Evolutionary conservation across 176 grass and related monocot genomes (phyloP).

Genomic region (Phragmites australis): DNA sequence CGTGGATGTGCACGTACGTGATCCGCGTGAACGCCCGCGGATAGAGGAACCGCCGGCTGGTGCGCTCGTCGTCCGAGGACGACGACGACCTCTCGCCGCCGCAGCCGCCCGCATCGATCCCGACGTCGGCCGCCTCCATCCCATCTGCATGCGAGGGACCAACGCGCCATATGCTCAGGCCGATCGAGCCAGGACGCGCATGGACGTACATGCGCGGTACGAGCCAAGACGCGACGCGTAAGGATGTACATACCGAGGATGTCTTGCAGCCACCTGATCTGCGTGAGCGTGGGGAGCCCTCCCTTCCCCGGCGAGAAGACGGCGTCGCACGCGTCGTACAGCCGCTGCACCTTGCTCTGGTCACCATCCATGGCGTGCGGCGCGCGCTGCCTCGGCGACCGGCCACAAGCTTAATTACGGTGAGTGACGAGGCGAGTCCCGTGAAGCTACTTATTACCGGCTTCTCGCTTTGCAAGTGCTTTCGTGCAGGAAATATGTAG

Average conservation of each 20-base stretch:
- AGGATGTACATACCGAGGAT: constrained; percentile 36
- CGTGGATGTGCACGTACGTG: constrained; percentile 59
- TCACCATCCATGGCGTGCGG: constrained; percentile 13
- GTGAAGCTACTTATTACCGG: background rate
- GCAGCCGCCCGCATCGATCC: background rate
- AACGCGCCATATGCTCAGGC: background rate
- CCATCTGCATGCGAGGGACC: constrained; percentile 30
- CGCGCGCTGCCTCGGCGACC: background rate
- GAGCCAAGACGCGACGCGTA: background rate
- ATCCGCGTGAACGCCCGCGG: constrained; percentile 40
- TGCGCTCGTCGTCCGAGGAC: constrained; percentile 18
- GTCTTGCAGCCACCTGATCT: constrained; percentile 48
- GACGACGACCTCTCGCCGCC: constrained; percentile 28
- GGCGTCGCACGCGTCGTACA: constrained; percentile 52
- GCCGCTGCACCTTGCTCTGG: constrained; percentile 52
- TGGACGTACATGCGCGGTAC: background rate
- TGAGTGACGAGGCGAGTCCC: background rate
- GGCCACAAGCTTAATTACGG: background rate
- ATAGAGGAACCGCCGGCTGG: constrained; percentile 28
- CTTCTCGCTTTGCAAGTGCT: background rate
- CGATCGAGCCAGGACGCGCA: background rate
- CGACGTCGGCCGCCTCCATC: constrained; percentile 29
- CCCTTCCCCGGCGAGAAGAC: constrained; percentile 46
- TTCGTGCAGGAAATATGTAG: background rate
- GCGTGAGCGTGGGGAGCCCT: constrained; percentile 31